Conservation (phyloP, 805 yeast species). For the Kodamaea restingae region DNA sequence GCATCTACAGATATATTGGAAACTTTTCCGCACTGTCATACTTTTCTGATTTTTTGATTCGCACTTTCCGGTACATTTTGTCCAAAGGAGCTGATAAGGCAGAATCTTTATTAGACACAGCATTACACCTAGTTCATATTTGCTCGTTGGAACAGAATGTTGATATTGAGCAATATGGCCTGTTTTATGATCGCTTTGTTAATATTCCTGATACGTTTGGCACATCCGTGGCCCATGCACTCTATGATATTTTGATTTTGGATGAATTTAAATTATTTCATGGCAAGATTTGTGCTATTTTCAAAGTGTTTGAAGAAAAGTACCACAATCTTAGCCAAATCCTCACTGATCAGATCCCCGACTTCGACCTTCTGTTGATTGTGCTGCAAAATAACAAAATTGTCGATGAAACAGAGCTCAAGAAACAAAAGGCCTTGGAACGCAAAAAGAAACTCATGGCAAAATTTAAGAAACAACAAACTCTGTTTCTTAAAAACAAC, state of each 20-base stretch:
- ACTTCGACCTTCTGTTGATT: conserved; percentile 23
- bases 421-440: conserved; percentile 64
- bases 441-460: conserved; percentile 71
- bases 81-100: conserved; percentile 34
- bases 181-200: conserved; percentile 26
- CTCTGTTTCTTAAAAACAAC: conserved; percentile 61
- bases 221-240: conserved; percentile 36
- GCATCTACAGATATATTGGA: conserved; percentile 42
- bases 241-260: conserved; percentile 34
- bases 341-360: conserved; percentile 17
- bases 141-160: conserved; percentile 34
- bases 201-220: conserved; percentile 29
- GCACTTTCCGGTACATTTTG: conserved; percentile 41
- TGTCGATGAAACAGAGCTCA: conserved; percentile 39
- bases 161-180: conserved; percentile 25
- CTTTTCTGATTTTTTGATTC: conserved; percentile 52
- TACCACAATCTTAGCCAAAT: conserved; percentile 19
- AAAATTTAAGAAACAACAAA: conserved; percentile 75
- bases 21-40: conserved; percentile 49
- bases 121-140: conserved; percentile 67
- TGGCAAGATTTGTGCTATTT: conserved; percentile 56
- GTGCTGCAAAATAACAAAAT: conserved; percentile 12
- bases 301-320: conserved; percentile 28
- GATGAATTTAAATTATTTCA: conserved; percentile 43
- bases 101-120: conserved; percentile 56